Percentiles rank a stretch among this genome's conserved stretches.
These are phyloP conservation scores for Caloboletus firmus DNA, from an alignment of 1,284 basidiomycete species.

Conservation along the genomic window DNA sequence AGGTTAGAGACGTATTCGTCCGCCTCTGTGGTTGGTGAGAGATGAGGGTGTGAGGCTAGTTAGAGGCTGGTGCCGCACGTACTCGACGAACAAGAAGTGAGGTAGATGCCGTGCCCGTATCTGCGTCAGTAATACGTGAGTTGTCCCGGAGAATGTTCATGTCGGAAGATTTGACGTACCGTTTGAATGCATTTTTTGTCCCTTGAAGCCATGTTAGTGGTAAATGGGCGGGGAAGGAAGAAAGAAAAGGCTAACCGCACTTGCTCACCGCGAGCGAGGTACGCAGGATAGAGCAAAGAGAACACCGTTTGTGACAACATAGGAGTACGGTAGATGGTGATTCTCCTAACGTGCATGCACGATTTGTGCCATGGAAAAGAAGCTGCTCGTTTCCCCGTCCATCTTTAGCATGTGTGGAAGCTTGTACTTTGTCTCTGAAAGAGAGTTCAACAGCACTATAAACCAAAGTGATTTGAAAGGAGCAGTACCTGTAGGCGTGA, in stretches of 20 bases:
- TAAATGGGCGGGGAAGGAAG: neutral
- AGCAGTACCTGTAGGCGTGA: slow-evolving; percentile 12
- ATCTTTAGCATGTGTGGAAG: slow-evolving; percentile 2
- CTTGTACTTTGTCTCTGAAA: slow-evolving; percentile 14
- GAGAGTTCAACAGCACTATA: neutral
- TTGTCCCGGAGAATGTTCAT: neutral
- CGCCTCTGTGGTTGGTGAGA: slow-evolving; percentile 43
- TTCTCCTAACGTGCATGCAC: slow-evolving; percentile 18
- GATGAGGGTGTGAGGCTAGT: neutral
- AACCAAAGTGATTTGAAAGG: neutral
- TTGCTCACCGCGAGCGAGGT: slow-evolving; percentile 16
- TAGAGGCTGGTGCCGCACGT: neutral
- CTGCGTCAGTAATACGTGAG: slow-evolving; percentile 1
- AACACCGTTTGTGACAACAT: slow-evolving; percentile 11
- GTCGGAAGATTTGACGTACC: slow-evolving; percentile 9
- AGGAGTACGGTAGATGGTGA: slow-evolving; percentile 14
- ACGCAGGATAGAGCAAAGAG: slow-evolving; percentile 20
- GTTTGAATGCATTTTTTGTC: slow-evolving; percentile 20
- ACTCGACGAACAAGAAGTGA: slow-evolving; percentile 20
- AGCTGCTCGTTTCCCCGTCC: slow-evolving; percentile 16
- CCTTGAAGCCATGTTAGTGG: slow-evolving; percentile 9
- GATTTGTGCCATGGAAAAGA: slow-evolving; percentile 20
- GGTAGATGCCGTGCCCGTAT: slow-evolving; percentile 19
- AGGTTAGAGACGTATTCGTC: slow-evolving; percentile 52
- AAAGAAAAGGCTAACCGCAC: slow-evolving; percentile 8